Percentiles rank a stretch among this genome's conserved stretches.
These are phyloP conservation scores for Lasiosphaeria hispida DNA, from an alignment of 495 filamentous ascomycete species.

Conservation along the genomic window DNA sequence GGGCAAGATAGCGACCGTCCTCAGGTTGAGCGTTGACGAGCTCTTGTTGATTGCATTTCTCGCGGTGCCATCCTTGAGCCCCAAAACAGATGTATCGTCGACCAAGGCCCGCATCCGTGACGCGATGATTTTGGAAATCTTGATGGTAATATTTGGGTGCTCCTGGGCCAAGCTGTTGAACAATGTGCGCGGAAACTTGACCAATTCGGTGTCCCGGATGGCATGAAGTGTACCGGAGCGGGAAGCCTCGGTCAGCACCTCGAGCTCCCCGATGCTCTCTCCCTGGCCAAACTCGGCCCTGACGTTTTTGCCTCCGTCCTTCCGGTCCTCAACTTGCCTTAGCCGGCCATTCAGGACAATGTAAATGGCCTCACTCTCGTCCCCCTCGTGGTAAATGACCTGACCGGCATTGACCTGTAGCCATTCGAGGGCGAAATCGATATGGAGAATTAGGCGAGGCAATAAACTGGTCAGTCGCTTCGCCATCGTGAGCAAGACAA, in stretches of 20 bases:
- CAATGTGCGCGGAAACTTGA: constrained; percentile 90
- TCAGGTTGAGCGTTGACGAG: constrained; percentile 84
- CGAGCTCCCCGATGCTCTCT: constrained; percentile 94
- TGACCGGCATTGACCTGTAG: constrained; percentile 93
- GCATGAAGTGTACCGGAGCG: constrained; percentile 89
- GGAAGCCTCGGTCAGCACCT: constrained; percentile 92
- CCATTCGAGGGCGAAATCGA: constrained; percentile 98
- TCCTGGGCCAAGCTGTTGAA: constrained; percentile 98
- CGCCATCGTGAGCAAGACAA: constrained; percentile 90
- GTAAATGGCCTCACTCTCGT: constrained; percentile 98
- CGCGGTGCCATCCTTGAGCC: constrained; percentile 44
- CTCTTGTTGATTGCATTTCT: constrained; percentile 63
- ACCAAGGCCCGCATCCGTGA: constrained; percentile 88
- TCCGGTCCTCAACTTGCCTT: constrained; percentile 71
- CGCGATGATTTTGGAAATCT: constrained; percentile 97
- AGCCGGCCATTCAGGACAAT: constrained; percentile 93
- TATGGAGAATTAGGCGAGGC: constrained; percentile 89
- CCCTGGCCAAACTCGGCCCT: constrained; percentile 92
- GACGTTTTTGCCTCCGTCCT: constrained; percentile 80
- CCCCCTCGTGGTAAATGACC: constrained; percentile 87
- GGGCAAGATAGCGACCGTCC: constrained; percentile 88
- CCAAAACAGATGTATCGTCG: constrained; percentile 62
- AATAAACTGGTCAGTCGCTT: constrained; percentile 87
- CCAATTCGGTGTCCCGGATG: constrained; percentile 93
- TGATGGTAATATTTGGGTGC: constrained; percentile 96